These are phyloP conservation scores for Candida suzukii DNA, from an alignment of 805 yeast species.

Conservation along the genomic window DNA sequence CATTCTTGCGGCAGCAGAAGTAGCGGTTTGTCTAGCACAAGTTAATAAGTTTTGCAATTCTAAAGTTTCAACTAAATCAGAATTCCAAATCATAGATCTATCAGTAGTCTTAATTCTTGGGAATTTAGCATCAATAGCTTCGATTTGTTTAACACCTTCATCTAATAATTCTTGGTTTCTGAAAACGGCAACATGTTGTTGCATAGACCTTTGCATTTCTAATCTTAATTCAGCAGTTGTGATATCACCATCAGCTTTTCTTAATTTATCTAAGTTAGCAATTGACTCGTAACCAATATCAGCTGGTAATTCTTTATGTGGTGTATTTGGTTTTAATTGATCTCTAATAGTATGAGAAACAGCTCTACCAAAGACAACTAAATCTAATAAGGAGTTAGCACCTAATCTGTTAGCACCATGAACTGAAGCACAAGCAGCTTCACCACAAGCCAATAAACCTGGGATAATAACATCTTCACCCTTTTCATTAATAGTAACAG, in stretches of 20 bases:
- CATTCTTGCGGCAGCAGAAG: conserved; percentile 87
- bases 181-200: conserved; percentile 93
- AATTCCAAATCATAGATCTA: conserved; percentile 98
- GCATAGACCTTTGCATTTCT: conserved; percentile 95
- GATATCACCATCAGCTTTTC: conserved; percentile 78
- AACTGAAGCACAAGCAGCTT: conserved; percentile 97
- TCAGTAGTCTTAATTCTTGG: conserved; percentile 80
- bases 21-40: conserved; percentile 94
- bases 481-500: conserved; percentile 66
- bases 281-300: conserved; percentile 87
- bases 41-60: conserved; percentile 95
- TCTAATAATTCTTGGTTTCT: conserved; percentile 89
- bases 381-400: conserved; percentile 93
- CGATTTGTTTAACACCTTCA: conserved; percentile 79
- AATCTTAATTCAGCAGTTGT: conserved; percentile 85
- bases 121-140: conserved; percentile 67
- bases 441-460: conserved; percentile 97
- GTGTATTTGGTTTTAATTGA: conserved; percentile 79
- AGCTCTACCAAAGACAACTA: conserved; percentile 98
- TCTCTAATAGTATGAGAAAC: conserved; percentile 89
- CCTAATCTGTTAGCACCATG: conserved; percentile 99
- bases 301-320: conserved; percentile 74
- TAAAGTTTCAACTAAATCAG: conserved; percentile 91
- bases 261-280: conserved; percentile 80
- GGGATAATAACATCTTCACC: conserved; percentile 91